A percentile compares a stretch with the other conserved stretches of the same genome.
Conservation (phyloP, 305 asterid genomes). For the Solanum hybrid region DNA sequence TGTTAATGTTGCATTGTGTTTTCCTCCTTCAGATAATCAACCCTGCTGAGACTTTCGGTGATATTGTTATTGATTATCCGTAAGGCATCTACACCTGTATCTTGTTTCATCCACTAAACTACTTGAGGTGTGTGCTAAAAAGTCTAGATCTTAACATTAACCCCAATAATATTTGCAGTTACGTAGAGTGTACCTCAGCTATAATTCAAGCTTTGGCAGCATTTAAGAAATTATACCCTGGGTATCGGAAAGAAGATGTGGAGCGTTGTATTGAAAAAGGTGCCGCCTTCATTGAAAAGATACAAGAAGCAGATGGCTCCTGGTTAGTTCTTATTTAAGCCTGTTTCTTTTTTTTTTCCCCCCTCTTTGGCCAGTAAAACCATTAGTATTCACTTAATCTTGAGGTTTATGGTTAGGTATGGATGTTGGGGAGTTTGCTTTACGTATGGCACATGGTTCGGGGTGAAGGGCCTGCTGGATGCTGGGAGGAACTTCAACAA, state of each 20-base stretch:
- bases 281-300: conserved; percentile 59
- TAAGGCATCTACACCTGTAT: conserved; percentile 40
- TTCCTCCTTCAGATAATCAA: conserved; percentile 61
- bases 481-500: conserved; percentile 60
- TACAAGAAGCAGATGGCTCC: conserved; percentile 85
- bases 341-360: not conserved
- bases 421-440: conserved; percentile 98
- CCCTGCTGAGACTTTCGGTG: conserved; percentile 98
- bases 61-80: conserved; percentile 94
- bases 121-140: not conserved
- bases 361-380: not conserved
- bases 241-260: conserved; percentile 73
- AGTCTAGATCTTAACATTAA: not conserved
- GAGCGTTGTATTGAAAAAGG: conserved; percentile 55
- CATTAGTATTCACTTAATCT: not conserved
- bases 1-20: conserved; percentile 9
- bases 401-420: conserved; percentile 41
- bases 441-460: conserved; percentile 92
- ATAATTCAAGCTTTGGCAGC: conserved; percentile 74
- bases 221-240: conserved; percentile 76
- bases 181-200: conserved; percentile 96
- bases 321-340: conserved; percentile 46
- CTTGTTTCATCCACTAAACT: not conserved
- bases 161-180: conserved; percentile 30
- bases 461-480: conserved; percentile 72